Conservation (phyloP, 1,284 basidiomycete species). For the Sanghuangporus weigelae region DNA sequence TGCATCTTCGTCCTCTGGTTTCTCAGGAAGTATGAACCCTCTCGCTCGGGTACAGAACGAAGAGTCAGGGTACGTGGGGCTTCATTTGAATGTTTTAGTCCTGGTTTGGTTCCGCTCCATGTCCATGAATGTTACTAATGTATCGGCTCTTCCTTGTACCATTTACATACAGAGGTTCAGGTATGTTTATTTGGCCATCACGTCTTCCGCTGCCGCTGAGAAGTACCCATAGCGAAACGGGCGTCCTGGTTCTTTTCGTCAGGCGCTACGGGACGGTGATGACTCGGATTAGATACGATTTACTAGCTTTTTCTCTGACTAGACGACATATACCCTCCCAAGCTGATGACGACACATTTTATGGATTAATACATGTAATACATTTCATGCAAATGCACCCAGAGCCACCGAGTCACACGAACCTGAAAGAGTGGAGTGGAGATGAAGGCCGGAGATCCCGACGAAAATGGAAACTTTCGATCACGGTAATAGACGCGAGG, state of each 20-base stretch:
- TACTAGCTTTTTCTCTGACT: slow-evolving; percentile 12
- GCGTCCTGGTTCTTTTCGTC: slow-evolving; percentile 78
- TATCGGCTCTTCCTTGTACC: slow-evolving; percentile 7
- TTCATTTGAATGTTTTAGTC: neutral
- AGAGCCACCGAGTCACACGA: neutral
- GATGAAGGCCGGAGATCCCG: slow-evolving; percentile 1
- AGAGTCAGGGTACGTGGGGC: slow-evolving; percentile 62
- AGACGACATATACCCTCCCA: slow-evolving; percentile 14
- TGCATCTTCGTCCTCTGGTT: slow-evolving; percentile 35
- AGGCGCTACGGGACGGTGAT: slow-evolving; percentile 11
- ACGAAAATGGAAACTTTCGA: neutral
- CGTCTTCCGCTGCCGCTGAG: slow-evolving; percentile 8
- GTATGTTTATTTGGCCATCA: slow-evolving; percentile 21
- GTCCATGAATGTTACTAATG: slow-evolving; percentile 3
- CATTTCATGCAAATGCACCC: neutral
- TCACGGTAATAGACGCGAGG: neutral
- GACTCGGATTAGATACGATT: neutral
- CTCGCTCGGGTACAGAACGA: slow-evolving; percentile 72
- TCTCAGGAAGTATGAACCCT: slow-evolving; percentile 49
- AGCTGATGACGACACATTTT: neutral
- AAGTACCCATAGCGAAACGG: slow-evolving; percentile 60
- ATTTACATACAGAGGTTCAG: slow-evolving; percentile 20
- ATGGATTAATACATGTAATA: slow-evolving; percentile 10
- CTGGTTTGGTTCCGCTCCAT: neutral
- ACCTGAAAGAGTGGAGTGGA: neutral